Base-by-base conservation (phyloP, 108 stramenopile genomes). In the Asterionellopsis glacialis region DNA sequence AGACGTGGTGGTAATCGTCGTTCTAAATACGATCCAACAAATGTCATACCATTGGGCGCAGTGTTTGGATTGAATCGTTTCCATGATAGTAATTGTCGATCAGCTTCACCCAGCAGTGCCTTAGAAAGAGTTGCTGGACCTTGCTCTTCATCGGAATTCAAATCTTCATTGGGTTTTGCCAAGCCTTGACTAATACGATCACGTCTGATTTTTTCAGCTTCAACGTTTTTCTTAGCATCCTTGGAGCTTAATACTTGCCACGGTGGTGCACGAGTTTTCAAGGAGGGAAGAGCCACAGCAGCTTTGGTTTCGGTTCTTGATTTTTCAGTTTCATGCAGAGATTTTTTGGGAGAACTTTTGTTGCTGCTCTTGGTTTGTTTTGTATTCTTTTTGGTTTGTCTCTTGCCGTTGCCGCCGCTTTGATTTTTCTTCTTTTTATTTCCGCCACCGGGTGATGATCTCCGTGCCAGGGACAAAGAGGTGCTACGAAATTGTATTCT, bases 231-330 rank as follows among this genome's bases (percentile, higher is more conserved):
- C 14, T 72, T 74, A 65, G 70, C 72, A 56, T 88, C 91, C 42
- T 79, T 74, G 28, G 59, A 62, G 13, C 80, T 76, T 57, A 92
- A 63, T 0, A 88, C 77, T 62, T 88, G 84, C 91, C 91, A 92
- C 18, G 91, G 91, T 16, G 91, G 91, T 56, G 75, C 57, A 43
- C 56, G 45, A 25, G 50, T 16, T 45, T 59, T 55, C 22, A 15
- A 18, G 15, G 15, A n/a, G 6, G 56, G 56, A 23, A 54, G 25
- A 6, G 22, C 47, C 5, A 48, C 47, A 48, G 47, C 16, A 9
- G 47, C 47, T 19, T 21, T 16, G 2, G 16, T 48, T 21, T 21
- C 47, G 9, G 47, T 19, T 48, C 21, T 48, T 21, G 47, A 21
- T 48, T 48, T 16, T 19, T 48, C 47, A 33, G 33, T 33, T 33